Conservation (phyloP, 352 stramenopile genomes). For the Phytophthora constricta region DNA sequence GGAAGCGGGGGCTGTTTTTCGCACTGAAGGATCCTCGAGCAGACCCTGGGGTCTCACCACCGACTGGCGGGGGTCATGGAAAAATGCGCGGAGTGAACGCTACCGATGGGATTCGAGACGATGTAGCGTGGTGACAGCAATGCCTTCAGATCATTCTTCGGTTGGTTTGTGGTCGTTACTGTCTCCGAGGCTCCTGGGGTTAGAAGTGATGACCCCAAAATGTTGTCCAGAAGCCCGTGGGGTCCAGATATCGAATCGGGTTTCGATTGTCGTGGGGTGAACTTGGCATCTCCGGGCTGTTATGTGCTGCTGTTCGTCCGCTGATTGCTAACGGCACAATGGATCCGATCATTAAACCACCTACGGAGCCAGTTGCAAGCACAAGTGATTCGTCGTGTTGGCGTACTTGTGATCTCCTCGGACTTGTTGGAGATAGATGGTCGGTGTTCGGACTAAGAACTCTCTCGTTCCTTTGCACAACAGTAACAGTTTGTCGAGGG, state of each 20-base stretch:
- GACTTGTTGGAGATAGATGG: conserved; percentile 7
- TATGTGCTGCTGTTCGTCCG: conserved; percentile 11
- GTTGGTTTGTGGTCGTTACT: background rate
- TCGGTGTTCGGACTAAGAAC: conserved; percentile 19
- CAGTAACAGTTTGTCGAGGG: conserved; percentile 16
- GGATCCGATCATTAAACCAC: background rate
- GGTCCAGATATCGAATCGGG: background rate
- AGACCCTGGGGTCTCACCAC: conserved; percentile 24
- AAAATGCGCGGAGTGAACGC: conserved; percentile 6
- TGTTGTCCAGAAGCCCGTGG: background rate
- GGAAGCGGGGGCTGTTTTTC: conserved; percentile 18
- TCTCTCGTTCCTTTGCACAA: conserved; percentile 1
- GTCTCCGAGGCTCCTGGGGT: background rate
- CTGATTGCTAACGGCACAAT: conserved; percentile 22
- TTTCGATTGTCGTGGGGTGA: conserved; percentile 11
- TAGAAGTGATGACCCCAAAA: background rate
- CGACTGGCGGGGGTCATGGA: conserved; percentile 26
- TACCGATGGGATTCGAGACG: conserved; percentile 16
- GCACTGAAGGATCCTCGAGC: conserved; percentile 26
- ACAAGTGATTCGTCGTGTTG: conserved; percentile 18
- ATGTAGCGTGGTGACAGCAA: conserved; percentile 33
- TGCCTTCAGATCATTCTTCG: conserved; percentile 27
- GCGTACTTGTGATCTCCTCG: conserved; percentile 9
- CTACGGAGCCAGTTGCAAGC: background rate
- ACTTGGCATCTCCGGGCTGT: conserved; percentile 5